Evolutionary conservation across 129 eudicot species (phyloP), one percentile per base, ranked within the genome.

Genomic region (Ambrosia artemisiifolia): DNA sequence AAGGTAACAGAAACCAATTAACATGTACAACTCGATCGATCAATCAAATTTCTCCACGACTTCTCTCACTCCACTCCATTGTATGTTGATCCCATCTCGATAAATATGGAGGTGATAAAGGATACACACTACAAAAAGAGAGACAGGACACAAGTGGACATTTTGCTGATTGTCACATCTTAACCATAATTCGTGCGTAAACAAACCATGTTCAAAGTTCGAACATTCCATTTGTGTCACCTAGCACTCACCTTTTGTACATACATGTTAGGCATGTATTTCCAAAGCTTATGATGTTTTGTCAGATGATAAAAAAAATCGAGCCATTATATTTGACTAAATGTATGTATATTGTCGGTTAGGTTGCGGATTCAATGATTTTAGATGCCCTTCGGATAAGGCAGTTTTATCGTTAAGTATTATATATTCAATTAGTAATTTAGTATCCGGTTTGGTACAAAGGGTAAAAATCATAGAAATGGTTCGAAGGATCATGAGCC

Each of bases 131-230:
- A 35, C 70, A 34, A 69, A 40, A 60, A 57, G 33, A 14, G 50
- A 36, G 51, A 35, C 55, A 42, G 40, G 32, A n/a, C 18, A 24
- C 40, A 38, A 62, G 57, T 62, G 48, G 65, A 62, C 30, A 62
- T 69, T 3, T 13, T 46, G 75, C 50, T 65, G 51, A 70, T 2
- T 3, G 60, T 70, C 72, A 16, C 57, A 65, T 63, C 57, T 12
- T 8, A 77, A 35, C 70, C 75, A 36, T 60, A 69, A 69, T 20
- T 36, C 46, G 46, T 59, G 48, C 46, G 46, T 59, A 60, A 69
- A 47, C 80, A 76, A 20, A 36, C 19, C 70, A 47, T 70, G 46
- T 48, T 66, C 60, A 43, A 53, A 75, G 43, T n/a, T n/a, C 59
- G 42, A 55, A 18, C 61, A 38, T 38, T 38, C 43, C 73, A 49